These are phyloP conservation scores for Glycine latifolia DNA, from an alignment of 306 rosid species.

Conservation along the genomic window DNA sequence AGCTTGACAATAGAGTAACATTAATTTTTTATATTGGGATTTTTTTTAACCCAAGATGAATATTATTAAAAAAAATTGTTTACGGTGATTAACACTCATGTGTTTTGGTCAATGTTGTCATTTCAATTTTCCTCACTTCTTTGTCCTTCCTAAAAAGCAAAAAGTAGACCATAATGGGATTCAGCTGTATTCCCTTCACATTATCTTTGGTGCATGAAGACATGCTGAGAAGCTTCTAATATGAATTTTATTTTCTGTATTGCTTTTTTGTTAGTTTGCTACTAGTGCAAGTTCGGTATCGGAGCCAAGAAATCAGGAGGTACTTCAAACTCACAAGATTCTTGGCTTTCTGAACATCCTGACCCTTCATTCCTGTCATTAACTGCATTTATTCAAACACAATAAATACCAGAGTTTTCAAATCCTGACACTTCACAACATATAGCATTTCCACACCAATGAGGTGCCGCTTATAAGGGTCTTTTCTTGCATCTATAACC, in stretches of 20 bases:
- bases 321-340: conserved; percentile 44
- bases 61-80: background rate
- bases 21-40: background rate
- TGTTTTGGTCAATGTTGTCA: conserved; percentile 54
- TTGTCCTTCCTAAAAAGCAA: conserved; percentile 43
- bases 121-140: conserved; percentile 21
- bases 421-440: background rate
- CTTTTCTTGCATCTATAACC: conserved; percentile 52
- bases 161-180: conserved; percentile 58
- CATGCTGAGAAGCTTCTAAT: conserved; percentile 51
- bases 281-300: conserved; percentile 50
- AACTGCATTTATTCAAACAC: conserved; percentile 13
- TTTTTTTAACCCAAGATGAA: conserved; percentile 3
- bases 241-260: conserved; percentile 21
- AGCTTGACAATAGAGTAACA: conserved; percentile 9
- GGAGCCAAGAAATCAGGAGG: conserved; percentile 41
- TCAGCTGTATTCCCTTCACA: conserved; percentile 44
- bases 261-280: conserved; percentile 37
- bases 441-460: conserved; percentile 37
- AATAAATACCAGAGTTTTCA: conserved; percentile 29
- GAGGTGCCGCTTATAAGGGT: conserved; percentile 40
- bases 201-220: conserved; percentile 39
- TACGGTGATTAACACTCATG: conserved; percentile 43
- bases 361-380: conserved; percentile 35
- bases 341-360: conserved; percentile 59